Conservation (phyloP, 495 filamentous ascomycete genomes). For the Pyrenopolyporus hunteri region DNA sequence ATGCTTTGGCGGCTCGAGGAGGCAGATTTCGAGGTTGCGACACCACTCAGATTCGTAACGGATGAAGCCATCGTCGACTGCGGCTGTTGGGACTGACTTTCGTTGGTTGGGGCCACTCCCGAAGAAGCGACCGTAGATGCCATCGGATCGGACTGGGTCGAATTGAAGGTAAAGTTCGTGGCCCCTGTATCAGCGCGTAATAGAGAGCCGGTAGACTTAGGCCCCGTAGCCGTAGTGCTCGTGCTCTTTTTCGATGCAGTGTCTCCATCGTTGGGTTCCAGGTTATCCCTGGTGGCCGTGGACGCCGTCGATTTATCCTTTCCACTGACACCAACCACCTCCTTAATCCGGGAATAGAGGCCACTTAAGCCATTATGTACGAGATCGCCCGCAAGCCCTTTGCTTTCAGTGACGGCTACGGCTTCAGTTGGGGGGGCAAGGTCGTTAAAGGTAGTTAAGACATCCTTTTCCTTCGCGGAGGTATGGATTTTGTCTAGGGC, state of each 20-base stretch:
- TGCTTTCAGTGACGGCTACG: conserved; percentile 64
- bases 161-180: conserved; percentile 46
- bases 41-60: conserved; percentile 54
- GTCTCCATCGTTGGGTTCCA: conserved; percentile 50
- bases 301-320: conserved; percentile 58
- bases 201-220: conserved; percentile 47
- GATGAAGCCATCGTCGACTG: conserved; percentile 63
- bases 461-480: conserved; percentile 76
- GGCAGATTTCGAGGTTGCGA: conserved; percentile 56
- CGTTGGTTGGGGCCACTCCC: conserved; percentile 42
- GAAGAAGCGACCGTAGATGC: conserved; percentile 47
- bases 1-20: conserved; percentile 55
- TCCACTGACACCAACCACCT: conserved; percentile 70
- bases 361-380: conserved; percentile 84
- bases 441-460: conserved; percentile 88
- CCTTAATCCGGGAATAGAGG: conserved; percentile 80
- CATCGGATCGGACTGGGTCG: conserved; percentile 46
- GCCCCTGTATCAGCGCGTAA: conserved; percentile 44
- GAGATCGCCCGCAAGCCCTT: conserved; percentile 71
- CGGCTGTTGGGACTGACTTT: conserved; percentile 46
- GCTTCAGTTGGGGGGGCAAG: conserved; percentile 67
- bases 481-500: conserved; percentile 85
- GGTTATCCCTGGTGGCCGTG: conserved; percentile 15
- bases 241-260: conserved; percentile 45
- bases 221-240: conserved; percentile 45